These are phyloP conservation scores for Cyberlindnera bimundalis DNA, from an alignment of 805 yeast genomes.

Conservation along the genomic window DNA sequence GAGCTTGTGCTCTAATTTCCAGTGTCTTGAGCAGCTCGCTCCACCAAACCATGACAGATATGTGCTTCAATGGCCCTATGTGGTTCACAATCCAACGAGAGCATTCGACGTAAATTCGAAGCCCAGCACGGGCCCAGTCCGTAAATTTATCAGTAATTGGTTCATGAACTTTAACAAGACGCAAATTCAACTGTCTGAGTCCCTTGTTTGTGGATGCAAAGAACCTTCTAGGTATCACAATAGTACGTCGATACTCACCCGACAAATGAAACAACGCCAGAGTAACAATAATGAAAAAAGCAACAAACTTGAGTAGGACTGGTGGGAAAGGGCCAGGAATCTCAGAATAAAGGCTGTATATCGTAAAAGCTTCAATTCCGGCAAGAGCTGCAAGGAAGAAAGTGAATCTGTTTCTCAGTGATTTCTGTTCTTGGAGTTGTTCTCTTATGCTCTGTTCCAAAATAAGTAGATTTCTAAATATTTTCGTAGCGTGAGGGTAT, in stretches of 20 bases:
- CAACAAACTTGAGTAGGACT: conserved; percentile 45
- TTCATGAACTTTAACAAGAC: conserved; percentile 60
- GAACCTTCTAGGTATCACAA: conserved; percentile 76
- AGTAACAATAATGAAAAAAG: conserved; percentile 63
- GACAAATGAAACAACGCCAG: conserved; percentile 75
- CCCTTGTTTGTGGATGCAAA: conserved; percentile 86
- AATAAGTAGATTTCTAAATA: conserved; percentile 76
- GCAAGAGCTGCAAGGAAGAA: conserved; percentile 38
- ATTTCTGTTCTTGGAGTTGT: conserved; percentile 72
- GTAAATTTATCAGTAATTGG: conserved; percentile 35
- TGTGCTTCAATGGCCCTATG: conserved; percentile 16
- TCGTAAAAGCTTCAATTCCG: conserved; percentile 37
- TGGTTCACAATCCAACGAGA: conserved; percentile 1
- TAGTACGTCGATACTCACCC: conserved; percentile 86
- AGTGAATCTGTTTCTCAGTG: conserved; percentile 48
- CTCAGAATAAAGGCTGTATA: conserved; percentile 38
- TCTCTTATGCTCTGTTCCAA: conserved; percentile 82
- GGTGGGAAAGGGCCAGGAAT: conserved; percentile 36
- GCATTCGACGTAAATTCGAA: conserved; percentile 25
- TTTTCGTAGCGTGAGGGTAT: conserved; percentile 57
- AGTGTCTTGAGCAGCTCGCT: conserved; percentile 14
- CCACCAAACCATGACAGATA: conserved; percentile 12
- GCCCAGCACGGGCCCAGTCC: conserved; percentile 32
- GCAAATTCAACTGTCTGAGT: conserved; percentile 73
- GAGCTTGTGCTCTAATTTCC: conserved; percentile 47